Conservation (phyloP, 2,329 filamentous ascomycete species). For the Trichoderma koningii region DNA sequence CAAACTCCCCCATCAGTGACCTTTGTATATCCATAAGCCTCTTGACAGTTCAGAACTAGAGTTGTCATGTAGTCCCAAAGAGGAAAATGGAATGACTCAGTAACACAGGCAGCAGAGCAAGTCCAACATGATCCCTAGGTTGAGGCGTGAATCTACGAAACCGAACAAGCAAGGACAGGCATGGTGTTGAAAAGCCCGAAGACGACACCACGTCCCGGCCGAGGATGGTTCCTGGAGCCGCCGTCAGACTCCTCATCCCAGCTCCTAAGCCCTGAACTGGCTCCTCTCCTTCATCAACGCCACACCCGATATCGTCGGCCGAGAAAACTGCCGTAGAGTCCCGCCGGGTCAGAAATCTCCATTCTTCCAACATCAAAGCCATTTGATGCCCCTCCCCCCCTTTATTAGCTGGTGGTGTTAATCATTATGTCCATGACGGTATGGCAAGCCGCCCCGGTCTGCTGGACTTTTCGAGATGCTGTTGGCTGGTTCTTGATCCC, state of each 20-base stretch:
- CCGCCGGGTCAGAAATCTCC: background rate
- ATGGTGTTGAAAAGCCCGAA: background rate
- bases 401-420: background rate
- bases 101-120: slow-evolving; percentile 4
- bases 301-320: background rate
- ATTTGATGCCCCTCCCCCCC: background rate
- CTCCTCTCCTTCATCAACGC: background rate
- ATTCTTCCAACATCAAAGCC: background rate
- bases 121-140: background rate
- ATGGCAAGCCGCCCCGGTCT: background rate
- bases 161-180: background rate
- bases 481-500: background rate
- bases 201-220: background rate
- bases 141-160: background rate
- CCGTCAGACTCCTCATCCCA: slow-evolving; percentile 1
- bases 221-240: slow-evolving; percentile 6
- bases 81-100: background rate
- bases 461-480: background rate
- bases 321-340: background rate
- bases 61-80: background rate
- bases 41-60: background rate
- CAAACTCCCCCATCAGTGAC: background rate
- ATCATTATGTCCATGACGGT: background rate
- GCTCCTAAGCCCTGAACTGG: background rate
- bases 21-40: background rate